These are phyloP conservation scores for Limonomyces culmigenus DNA, from an alignment of 1,284 basidiomycete genomes.

Conservation along the genomic window DNA sequence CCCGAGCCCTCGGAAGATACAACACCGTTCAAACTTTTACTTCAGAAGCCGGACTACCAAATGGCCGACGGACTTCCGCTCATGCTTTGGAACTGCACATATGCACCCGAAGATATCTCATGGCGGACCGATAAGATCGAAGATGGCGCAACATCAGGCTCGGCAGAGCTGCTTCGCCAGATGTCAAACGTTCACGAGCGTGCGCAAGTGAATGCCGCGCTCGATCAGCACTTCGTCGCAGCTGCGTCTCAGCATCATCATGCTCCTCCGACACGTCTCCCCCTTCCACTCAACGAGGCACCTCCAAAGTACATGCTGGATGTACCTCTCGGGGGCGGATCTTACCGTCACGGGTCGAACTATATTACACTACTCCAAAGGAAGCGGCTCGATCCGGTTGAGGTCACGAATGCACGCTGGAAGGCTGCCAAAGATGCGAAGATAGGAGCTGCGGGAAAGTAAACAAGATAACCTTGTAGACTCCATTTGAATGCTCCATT, in stretches of 20 bases:
- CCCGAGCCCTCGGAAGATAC: slow-evolving; percentile 18
- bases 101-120: slow-evolving; percentile 42
- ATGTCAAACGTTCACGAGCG: slow-evolving; percentile 38
- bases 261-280: slow-evolving; percentile 11
- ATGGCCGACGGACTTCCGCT: slow-evolving; percentile 89
- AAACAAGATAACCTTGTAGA: no score
- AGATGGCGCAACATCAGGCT: no score
- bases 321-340: slow-evolving; percentile 64
- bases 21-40: slow-evolving; percentile 32
- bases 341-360: slow-evolving; percentile 35
- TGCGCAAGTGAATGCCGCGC: slow-evolving; percentile 36
- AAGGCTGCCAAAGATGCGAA: slow-evolving; percentile 40
- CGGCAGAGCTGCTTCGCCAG: slow-evolving; percentile 43
- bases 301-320: slow-evolving; percentile 26
- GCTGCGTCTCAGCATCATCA: slow-evolving; percentile 33
- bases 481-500: no score
- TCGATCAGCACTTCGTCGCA: slow-evolving; percentile 46
- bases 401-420: slow-evolving; percentile 67
- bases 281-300: slow-evolving; percentile 7
- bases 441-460: no score
- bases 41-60: slow-evolving; percentile 76
- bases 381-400: slow-evolving; percentile 51
- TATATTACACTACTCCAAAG: slow-evolving; percentile 55
- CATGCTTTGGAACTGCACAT: slow-evolving; percentile 86
- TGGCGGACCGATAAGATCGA: slow-evolving; percentile 53